A percentile compares a stretch with the other conserved stretches of the same genome.
Conservation (phyloP, 1,284 basidiomycete species). For the Mixia osmundae region DNA sequence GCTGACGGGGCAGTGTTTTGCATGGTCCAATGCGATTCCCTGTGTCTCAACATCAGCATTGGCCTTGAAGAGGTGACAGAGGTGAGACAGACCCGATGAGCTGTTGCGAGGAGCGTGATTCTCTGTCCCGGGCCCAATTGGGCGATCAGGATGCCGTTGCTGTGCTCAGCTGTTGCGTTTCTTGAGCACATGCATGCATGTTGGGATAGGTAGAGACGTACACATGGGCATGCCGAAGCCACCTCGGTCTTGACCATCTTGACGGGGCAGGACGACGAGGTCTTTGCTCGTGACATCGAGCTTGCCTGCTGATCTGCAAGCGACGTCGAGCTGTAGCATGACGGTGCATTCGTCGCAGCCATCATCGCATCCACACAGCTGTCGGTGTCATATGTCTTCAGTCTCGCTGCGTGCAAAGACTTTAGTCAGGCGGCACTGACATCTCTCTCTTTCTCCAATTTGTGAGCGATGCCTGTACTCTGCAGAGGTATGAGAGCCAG, state of each 20-base stretch:
- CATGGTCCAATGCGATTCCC: conserved; percentile 96
- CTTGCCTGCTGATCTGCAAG: conserved; percentile 20
- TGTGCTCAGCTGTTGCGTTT: conserved; percentile 8
- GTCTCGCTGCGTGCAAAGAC: neutral
- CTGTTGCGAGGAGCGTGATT: conserved; percentile 61
- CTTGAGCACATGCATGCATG: neutral
- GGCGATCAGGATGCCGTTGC: conserved; percentile 43
- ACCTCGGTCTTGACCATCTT: conserved; percentile 18
- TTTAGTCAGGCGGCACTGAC: conserved; percentile 25
- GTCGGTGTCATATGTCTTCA: neutral
- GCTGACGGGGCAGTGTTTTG: conserved; percentile 94
- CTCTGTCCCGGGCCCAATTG: conserved; percentile 90
- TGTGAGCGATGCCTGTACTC: conserved; percentile 29
- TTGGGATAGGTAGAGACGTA: conserved; percentile 3
- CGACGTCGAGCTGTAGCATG: conserved; percentile 45
- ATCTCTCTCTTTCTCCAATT: conserved; percentile 56
- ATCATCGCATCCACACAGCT: conserved; percentile 67
- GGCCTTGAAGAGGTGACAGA: neutral
- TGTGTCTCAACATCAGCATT: conserved; percentile 21
- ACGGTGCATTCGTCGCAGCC: conserved; percentile 63
- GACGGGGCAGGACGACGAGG: conserved; percentile 34
- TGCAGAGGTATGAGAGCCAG: conserved; percentile 82
- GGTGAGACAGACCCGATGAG: conserved; percentile 48
- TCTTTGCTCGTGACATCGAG: conserved; percentile 62
- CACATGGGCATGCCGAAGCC: conserved; percentile 19